Evolutionary conservation across 225 moss, liverwort and hornwort genomes (phyloP).

Genomic region (Ulota crispa): DNA sequence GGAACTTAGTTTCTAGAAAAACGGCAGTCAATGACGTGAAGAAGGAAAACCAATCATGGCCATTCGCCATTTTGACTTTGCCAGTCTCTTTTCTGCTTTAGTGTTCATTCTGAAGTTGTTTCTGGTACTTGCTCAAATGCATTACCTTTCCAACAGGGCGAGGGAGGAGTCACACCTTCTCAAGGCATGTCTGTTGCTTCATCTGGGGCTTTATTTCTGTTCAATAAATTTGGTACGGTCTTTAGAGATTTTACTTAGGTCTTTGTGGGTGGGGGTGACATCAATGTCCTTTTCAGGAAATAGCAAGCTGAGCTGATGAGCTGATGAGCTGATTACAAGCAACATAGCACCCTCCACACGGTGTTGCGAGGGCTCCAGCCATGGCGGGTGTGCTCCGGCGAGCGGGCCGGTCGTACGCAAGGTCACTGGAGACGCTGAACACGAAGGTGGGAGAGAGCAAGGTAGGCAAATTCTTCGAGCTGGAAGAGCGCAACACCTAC

Average conservation of each 20-base stretch:
- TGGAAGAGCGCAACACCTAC: constrained; percentile 68
- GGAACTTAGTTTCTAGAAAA: neutral
- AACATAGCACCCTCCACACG: neutral
- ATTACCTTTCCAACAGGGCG: neutral
- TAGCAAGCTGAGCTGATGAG: constrained; percentile 12
- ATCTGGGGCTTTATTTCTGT: neutral
- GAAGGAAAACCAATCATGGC: neutral
- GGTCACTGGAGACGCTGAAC: constrained; percentile 53
- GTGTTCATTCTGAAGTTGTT: neutral
- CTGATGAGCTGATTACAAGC: neutral
- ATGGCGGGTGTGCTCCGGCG: constrained; percentile 40
- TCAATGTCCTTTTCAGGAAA: neutral
- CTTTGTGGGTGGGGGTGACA: neutral
- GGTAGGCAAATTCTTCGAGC: constrained; percentile 81
- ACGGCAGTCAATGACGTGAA: constrained; percentile 16
- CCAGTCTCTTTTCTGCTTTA: neutral
- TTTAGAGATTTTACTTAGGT: neutral
- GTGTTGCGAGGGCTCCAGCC: neutral
- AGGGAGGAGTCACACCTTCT: neutral
- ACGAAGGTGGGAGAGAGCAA: constrained; percentile 51
- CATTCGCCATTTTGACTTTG: constrained; percentile 2
- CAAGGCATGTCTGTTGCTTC: neutral
- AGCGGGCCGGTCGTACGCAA: constrained; percentile 29
- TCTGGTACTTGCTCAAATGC: neutral
- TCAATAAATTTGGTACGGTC: neutral